phyloP scores from a whole-genome alignment of 192 early-diverging fungal species.

The Coemansia sp. region DNA sequence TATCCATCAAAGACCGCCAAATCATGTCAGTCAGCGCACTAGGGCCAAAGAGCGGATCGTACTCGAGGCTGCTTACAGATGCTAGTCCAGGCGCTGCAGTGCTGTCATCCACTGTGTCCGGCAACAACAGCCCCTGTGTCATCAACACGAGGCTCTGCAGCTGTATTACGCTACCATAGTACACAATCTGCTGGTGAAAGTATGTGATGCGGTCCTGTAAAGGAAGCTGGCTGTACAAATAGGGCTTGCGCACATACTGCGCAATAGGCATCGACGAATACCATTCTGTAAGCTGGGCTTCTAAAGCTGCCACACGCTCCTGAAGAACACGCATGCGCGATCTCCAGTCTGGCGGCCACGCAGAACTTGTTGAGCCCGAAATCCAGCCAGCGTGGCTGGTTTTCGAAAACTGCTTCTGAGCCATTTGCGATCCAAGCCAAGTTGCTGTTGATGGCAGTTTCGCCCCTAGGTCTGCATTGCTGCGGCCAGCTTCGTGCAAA shows the following conservation, averaged over 20 bases:
- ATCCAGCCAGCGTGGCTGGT: conserved; percentile 23
- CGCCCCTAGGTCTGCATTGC: not conserved
- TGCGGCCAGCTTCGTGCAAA: not conserved
- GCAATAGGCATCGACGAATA: conserved; percentile 45
- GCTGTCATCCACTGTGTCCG: conserved; percentile 31
- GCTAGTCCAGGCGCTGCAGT: not conserved
- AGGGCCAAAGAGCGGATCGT: conserved; percentile 14
- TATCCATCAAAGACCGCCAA: conserved; percentile 40
- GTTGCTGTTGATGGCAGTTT: conserved; percentile 21
- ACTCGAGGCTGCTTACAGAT: not conserved
- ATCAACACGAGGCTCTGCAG: conserved; percentile 43
- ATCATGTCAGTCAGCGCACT: conserved; percentile 35
- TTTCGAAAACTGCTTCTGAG: conserved; percentile 14
- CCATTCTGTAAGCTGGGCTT: conserved; percentile 46
- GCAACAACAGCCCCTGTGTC: conserved; percentile 42
- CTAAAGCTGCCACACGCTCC: conserved; percentile 36
- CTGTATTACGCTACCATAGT: conserved; percentile 50
- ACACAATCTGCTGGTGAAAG: conserved; percentile 50
- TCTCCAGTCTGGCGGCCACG: conserved; percentile 53
- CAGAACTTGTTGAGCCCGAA: conserved; percentile 18
- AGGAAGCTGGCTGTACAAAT: conserved; percentile 44
- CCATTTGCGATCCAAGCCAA: conserved; percentile 37
- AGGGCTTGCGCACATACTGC: conserved; percentile 34
- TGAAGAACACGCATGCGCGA: conserved; percentile 50
- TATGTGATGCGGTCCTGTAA: conserved; percentile 50